Percentiles rank a stretch among this genome's conserved stretches.
These are phyloP conservation scores for Sanguinoderma infundibulare DNA, from an alignment of 1,284 basidiomycete genomes.

Conservation along the genomic window DNA sequence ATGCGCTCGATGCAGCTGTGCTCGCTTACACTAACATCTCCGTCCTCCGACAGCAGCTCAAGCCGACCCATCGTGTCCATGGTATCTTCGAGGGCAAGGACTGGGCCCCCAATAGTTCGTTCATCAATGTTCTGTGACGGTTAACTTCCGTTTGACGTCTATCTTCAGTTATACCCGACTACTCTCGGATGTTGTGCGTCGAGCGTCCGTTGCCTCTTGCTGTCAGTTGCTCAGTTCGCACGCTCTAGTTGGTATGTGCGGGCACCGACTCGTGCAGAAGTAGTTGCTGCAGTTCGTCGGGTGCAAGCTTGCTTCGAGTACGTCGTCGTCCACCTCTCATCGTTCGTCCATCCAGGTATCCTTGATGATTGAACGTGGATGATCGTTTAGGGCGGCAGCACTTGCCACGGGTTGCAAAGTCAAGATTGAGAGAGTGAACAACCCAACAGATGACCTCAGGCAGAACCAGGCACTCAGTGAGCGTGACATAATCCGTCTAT, in stretches of 20 bases:
- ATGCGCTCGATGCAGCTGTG: constrained; percentile 87
- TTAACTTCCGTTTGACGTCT: neutral
- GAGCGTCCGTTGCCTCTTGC: neutral
- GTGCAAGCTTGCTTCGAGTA: constrained; percentile 36
- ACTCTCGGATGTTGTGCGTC: constrained; percentile 60
- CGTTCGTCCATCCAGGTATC: too few relatives aligned
- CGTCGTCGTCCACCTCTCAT: constrained; percentile 24
- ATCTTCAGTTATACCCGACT: constrained; percentile 76
- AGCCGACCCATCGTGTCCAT: constrained; percentile 66
- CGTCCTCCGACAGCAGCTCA: constrained; percentile 69
- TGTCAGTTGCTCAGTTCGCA: neutral
- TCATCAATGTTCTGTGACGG: neutral
- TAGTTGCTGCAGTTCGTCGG: constrained; percentile 47
- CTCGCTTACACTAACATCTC: constrained; percentile 79
- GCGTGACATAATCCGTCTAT: constrained; percentile 17
- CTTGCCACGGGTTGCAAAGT: constrained; percentile 71
- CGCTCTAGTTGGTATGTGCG: constrained; percentile 57
- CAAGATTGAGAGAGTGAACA: constrained; percentile 42
- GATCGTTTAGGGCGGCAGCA: constrained; percentile 62
- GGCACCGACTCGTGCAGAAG: constrained; percentile 61
- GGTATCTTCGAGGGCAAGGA: constrained; percentile 69
- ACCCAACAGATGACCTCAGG: constrained; percentile 53
- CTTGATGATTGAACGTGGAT: neutral
- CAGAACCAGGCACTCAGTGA: constrained; percentile 66
- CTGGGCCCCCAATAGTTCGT: constrained; percentile 67